Conservation (phyloP, 139 green algal species). For the Chlorella sorokiniana region DNA sequence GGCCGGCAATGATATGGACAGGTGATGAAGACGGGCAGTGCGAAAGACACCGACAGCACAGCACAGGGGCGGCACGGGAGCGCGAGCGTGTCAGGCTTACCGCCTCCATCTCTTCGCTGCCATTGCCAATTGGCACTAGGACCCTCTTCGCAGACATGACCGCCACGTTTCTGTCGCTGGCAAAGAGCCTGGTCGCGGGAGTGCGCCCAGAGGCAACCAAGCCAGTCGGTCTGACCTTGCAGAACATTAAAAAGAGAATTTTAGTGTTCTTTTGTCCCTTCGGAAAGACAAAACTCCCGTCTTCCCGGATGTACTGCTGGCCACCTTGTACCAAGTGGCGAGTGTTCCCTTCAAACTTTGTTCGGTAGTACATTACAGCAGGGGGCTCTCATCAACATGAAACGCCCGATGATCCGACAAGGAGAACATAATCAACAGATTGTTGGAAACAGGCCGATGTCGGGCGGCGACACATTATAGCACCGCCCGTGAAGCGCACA, state of each 20-base stretch:
- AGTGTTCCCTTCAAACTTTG: no score
- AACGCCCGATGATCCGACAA: no score
- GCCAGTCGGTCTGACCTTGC: no score
- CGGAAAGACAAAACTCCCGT: background rate
- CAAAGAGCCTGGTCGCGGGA: background rate
- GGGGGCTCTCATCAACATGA: no score
- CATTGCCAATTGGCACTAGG: slow-evolving; percentile 84
- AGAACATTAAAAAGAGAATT: background rate
- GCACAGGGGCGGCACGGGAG: background rate
- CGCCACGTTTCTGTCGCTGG: background rate
- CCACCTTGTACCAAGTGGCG: background rate
- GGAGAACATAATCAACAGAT: no score
- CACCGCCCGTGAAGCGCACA: no score
- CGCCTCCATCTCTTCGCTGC: slow-evolving; percentile 91
- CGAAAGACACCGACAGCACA: background rate
- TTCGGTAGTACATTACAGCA: no score
- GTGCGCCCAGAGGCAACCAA: background rate
- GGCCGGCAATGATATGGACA: no score
- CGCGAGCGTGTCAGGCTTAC: slow-evolving; percentile 3
- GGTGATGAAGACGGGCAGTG: background rate
- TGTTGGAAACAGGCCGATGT: no score
- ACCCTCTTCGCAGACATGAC: slow-evolving; percentile 58
- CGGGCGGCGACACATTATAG: no score
- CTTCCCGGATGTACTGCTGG: background rate
- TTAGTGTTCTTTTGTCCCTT: background rate